Evolutionary conservation across 768 basidiomycete species (phyloP).

Genomic region (Mycena albidolilacea): DNA sequence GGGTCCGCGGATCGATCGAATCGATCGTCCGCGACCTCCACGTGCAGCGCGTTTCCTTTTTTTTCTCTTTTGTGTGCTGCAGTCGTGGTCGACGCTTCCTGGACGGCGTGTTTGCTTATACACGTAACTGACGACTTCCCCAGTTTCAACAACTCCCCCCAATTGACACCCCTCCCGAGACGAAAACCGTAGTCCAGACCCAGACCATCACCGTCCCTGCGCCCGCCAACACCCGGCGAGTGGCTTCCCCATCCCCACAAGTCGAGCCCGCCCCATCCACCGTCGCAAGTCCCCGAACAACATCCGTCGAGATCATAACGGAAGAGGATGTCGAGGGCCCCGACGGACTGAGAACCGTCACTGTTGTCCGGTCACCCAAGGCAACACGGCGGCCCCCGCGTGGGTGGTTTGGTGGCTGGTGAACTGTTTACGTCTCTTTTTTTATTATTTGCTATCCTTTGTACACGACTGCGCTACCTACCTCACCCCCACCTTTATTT

Average conservation of each 20-base stretch:
- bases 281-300: conserved; percentile 79
- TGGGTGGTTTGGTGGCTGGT: conserved; percentile 76
- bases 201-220: conserved; percentile 80
- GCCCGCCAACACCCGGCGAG: conserved; percentile 84
- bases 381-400: conserved; percentile 65
- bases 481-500: conserved; percentile 13
- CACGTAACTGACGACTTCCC: conserved; percentile 33
- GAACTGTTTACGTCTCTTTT: conserved; percentile 49
- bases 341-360: conserved; percentile 55
- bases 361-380: conserved; percentile 59
- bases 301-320: conserved; percentile 76
- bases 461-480: conserved; percentile 38
- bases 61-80: background rate
- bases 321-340: conserved; percentile 67
- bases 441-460: conserved; percentile 52
- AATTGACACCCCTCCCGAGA: conserved; percentile 61
- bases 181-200: conserved; percentile 76
- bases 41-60: conserved; percentile 11
- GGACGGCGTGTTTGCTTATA: conserved; percentile 22
- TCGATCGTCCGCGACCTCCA: conserved; percentile 50
- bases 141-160: conserved; percentile 40
- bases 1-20: conserved; percentile 47
- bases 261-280: conserved; percentile 69
- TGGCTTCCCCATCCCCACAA: conserved; percentile 80
- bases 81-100: conserved; percentile 32